A percentile compares a stretch with the other conserved stretches of the same genome.
These are phyloP conservation scores for Lolium rigidum DNA, from an alignment of 176 grass and related monocot genomes.

Conservation along the genomic window DNA sequence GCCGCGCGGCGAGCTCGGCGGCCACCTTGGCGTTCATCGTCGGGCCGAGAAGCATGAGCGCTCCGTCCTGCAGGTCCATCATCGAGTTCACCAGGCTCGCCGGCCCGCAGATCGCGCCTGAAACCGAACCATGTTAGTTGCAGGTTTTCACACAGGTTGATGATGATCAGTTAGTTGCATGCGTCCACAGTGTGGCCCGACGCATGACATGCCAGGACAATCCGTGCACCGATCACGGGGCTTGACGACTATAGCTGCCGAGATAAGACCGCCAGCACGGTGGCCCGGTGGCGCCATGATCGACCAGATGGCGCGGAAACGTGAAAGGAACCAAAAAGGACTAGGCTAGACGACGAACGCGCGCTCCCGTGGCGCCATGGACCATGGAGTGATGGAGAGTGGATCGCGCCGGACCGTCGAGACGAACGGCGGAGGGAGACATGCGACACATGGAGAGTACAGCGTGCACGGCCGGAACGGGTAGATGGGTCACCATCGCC, in stretches of 20 bases:
- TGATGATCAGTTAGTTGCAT: neutral
- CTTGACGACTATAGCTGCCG: neutral
- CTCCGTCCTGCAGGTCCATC: slow-evolving; percentile 91
- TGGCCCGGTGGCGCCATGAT: neutral
- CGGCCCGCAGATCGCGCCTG: slow-evolving; percentile 89
- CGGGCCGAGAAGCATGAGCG: slow-evolving; percentile 87
- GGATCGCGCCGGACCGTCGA: neutral
- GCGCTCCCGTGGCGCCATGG: slow-evolving; percentile 2
- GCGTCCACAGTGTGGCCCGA: neutral
- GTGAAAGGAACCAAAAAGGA: neutral
- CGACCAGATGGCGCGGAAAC: slow-evolving; percentile 1
- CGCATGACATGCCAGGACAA: neutral
- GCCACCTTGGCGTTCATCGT: slow-evolving; percentile 99
- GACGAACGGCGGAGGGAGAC: neutral
- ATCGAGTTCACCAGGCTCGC: slow-evolving; percentile 88
- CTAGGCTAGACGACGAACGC: neutral
- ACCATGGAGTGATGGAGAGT: neutral
- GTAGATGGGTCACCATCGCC: neutral
- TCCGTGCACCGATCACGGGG: neutral
- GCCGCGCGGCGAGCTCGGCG: slow-evolving; percentile 83
- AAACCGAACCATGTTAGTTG: neutral
- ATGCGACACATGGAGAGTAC: neutral
- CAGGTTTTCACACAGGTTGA: neutral
- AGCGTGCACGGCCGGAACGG: neutral
- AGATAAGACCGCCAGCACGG: neutral